These are phyloP conservation scores for Laburnicola sp. DNA, from an alignment of 2,329 filamentous ascomycete species.

Conservation along the genomic window DNA sequence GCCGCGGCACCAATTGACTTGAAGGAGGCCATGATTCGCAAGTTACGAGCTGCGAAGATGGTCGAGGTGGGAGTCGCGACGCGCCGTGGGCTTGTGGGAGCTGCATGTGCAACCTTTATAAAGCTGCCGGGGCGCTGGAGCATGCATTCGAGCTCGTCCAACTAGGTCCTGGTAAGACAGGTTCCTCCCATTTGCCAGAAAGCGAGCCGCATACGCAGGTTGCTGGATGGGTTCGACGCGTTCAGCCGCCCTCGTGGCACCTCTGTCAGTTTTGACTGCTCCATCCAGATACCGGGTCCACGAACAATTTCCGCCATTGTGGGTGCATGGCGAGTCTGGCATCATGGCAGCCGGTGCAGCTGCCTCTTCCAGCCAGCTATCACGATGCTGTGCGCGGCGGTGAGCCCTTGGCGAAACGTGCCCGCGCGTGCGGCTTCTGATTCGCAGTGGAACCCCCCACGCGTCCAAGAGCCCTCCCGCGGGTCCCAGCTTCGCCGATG, in stretches of 20 bases:
- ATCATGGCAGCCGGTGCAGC: constrained; percentile 26
- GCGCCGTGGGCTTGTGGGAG: constrained; percentile 16
- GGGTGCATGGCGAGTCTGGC: constrained; percentile 20
- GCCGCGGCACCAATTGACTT: constrained; percentile 32
- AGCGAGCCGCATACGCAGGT: constrained; percentile 20
- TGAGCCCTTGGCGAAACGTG: constrained; percentile 12
- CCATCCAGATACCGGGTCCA: constrained; percentile 24
- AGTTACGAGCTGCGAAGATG: constrained; percentile 4
- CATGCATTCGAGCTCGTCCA: constrained; percentile 23
- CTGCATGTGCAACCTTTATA: constrained; percentile 34
- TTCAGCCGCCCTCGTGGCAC: constrained; percentile 34
- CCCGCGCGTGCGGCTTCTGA: constrained; percentile 1
- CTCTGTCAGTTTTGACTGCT: constrained; percentile 37
- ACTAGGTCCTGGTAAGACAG: constrained; percentile 6
- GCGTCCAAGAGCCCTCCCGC: background rate
- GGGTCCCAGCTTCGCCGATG: background rate
- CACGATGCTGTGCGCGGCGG: background rate
- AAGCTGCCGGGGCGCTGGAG: constrained; percentile 27
- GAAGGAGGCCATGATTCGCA: constrained; percentile 36
- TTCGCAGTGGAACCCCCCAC: constrained; percentile 5
- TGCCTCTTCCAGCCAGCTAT: constrained; percentile 21
- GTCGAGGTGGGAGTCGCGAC: constrained; percentile 4
- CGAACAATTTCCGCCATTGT: constrained; percentile 21
- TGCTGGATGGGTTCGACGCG: constrained; percentile 12
- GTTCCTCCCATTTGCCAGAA: constrained; percentile 12